Evolutionary conservation across 139 green algal species (phyloP).

Genomic region (Coelastrella sp.): DNA sequence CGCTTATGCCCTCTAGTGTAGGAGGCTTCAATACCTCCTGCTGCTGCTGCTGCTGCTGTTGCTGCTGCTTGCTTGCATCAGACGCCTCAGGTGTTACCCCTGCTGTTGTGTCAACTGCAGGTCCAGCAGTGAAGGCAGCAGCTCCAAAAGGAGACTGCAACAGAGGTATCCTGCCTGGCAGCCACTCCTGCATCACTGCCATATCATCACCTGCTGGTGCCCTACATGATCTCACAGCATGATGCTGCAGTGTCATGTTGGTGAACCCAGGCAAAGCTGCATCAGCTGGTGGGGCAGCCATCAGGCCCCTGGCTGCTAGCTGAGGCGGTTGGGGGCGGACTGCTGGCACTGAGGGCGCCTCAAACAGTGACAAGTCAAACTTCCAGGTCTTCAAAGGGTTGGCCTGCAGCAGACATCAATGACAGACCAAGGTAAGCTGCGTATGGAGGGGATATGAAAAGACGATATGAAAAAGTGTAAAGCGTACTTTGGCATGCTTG

Average conservation of each 20-base stretch:
- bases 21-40: neutral
- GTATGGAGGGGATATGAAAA: no score
- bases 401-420: neutral
- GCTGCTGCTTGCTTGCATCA: neutral
- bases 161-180: neutral
- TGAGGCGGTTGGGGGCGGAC: no score
- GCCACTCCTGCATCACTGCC: neutral
- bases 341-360: no score
- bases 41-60: neutral
- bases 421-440: no score
- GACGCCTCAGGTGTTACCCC: neutral
- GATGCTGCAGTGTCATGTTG: neutral
- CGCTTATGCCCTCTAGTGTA: neutral
- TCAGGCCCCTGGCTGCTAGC: no score
- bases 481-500: no score
- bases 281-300: neutral
- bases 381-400: neutral
- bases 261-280: neutral
- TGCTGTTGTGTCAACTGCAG: neutral
- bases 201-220: neutral
- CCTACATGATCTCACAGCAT: no score
- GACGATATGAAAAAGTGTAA: no score
- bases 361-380: neutral
- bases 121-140: slow-evolving; percentile 8
- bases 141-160: neutral